Evolutionary conservation across 495 filamentous ascomycete species (phyloP).

Genomic region (Penicillium paradoxum): DNA sequence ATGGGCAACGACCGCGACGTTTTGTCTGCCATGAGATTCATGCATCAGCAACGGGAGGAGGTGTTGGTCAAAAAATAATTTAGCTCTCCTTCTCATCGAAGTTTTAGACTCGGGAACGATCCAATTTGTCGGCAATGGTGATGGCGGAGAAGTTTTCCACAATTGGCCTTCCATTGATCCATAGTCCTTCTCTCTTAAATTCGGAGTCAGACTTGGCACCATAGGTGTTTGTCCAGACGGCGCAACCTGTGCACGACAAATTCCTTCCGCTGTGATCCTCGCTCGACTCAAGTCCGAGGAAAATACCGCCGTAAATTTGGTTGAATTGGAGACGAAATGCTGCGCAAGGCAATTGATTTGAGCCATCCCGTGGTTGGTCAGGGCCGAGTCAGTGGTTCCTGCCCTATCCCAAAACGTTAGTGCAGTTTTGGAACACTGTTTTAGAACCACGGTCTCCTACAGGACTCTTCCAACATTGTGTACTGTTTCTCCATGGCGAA

Average conservation of each 20-base stretch:
- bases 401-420: slow-evolving; percentile 49
- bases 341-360: slow-evolving; percentile 61
- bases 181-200: slow-evolving; percentile 27
- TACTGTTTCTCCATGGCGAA: slow-evolving; percentile 84
- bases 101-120: slow-evolving; percentile 39
- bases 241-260: slow-evolving; percentile 13
- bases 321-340: slow-evolving; percentile 25
- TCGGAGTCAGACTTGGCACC: slow-evolving; percentile 13
- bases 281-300: slow-evolving; percentile 77
- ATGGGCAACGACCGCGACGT: slow-evolving; percentile 69
- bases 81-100: slow-evolving; percentile 58
- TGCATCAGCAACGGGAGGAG: slow-evolving; percentile 52
- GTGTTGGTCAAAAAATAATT: slow-evolving; percentile 57
- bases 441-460: slow-evolving; percentile 34
- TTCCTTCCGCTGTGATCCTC: slow-evolving; percentile 49
- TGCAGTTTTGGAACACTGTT: neutral
- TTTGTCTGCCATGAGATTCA: slow-evolving; percentile 13
- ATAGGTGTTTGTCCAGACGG: neutral
- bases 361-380: slow-evolving; percentile 77
- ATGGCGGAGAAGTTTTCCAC: neutral
- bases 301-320: slow-evolving; percentile 59
- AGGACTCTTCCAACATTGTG: slow-evolving; percentile 75
- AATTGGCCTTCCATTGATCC: slow-evolving; percentile 22
- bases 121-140: neutral
- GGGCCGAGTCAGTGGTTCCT: slow-evolving; percentile 68